Evolutionary conservation across 768 basidiomycete species (phyloP), one percentile per base, ranked within the genome.

Genomic region (Mycena sanguinolenta): DNA sequence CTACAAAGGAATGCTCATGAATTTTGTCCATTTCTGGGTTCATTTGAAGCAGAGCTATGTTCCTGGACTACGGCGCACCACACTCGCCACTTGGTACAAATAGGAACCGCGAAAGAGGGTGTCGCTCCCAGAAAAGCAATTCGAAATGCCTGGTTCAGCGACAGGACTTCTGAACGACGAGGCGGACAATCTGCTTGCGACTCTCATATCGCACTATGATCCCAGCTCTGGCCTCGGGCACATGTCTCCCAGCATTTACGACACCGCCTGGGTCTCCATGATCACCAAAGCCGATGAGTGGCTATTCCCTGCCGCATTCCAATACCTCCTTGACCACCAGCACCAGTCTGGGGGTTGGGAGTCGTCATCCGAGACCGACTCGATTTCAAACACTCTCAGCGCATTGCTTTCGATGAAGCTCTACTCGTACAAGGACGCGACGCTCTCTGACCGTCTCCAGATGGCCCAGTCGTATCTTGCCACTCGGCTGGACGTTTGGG

Each of bases 311-410:
- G 23, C 12, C 52, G 52, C 52, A 27, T 53, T 53, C 25, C 52
- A 28, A 28, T 53, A 53, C 17, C 52, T 53, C 13, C 52, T 53
- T 17, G 52, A 53, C 27, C 52, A 28, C 52, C 52, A 53, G 25
- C 4, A 28, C 27, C 12, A 25, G 14, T 53, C 52, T 27, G 52
- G 52, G 16, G 52, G 52, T 6, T 53, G 52, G 52, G 27, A 27
- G 52, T 53, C 52, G 13, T 16, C 25, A 10, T 53, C 52, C 5
- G 52, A 30, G 13, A 30, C 52, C 13, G 52, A 53, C 25, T 53
- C 52, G 25, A 53, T 53, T 53, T 28, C 30, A 16, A 53, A 53
- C 52, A 53, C 52, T 16, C 52, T 53, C 52, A 53, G 52, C 52
- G 52, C 52, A 2, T 6, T 53, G 17, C 52, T 53, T 14, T 28